Base-by-base conservation (phyloP, 208 protist species). In the Acanthamoeba triangularis region DNA sequence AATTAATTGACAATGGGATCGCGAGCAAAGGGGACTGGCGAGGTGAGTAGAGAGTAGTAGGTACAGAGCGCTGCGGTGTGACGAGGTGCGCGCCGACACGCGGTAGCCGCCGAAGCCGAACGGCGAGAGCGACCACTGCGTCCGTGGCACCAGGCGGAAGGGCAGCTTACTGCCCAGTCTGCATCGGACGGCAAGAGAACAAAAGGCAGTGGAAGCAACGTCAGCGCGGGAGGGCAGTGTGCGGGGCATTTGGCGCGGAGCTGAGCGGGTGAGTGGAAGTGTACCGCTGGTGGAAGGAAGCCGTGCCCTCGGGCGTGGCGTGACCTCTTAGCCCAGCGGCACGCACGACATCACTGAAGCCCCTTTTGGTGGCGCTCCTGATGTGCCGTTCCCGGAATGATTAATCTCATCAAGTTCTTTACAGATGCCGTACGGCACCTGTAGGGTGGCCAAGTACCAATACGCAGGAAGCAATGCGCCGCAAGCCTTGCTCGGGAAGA, bases 31-130 rank as follows among this genome's bases (percentile, higher is more conserved):
- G 16, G 6, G 49, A 54, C 0, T 20, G 49, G 49, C 49, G 49
- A 18, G 52, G 11, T 59, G 11, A 16, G 7, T 7, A 16, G 16
- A 16, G 52, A 16, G 52, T 59, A 59, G 25, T 7, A 8, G 2
- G 30, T 76, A 76, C 67, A 76, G 28, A 41, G 67, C 67, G 30
- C 67, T 76, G 67, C 67, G 67, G 18, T 76, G 67, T 8, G 67
- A 76, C 13, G 14, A 33, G 33, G 67, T 76, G 14, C 37, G 67
- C 0, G 33, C 35, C 23, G 67, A 33, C 3, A 76, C 67, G 67
- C 67, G 67, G 18, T 76, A 76, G 67, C 67, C 67, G 35, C 67
- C 67, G 37, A 76, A 76, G 67, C 67, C 67, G 18, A 76, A 76
- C 11, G 67, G 67, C 30, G 67, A 44, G 23, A 76, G 14, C 33